Base-by-base conservation (phyloP, 257 asterid species). In the Gentiana dahurica region DNA sequence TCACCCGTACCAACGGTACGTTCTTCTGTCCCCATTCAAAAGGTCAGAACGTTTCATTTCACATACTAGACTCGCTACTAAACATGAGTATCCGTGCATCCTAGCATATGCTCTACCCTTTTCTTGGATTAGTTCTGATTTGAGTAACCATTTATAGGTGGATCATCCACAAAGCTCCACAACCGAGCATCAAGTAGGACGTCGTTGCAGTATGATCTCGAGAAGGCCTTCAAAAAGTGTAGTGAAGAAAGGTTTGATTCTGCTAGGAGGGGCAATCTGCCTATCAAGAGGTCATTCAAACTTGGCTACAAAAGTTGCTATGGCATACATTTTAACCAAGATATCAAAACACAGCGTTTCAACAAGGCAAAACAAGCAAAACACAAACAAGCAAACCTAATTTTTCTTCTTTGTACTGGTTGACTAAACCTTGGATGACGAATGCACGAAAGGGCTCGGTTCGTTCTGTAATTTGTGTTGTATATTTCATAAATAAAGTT, bases 231-330 rank as follows among this genome's bases (percentile, higher is more conserved):
- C 93, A 38, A 74, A 43, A 32, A 77, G 73, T 55, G 55, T 82
- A 65, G 79, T 90, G 48, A 71, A 78, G 36, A 84, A 79, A 74
- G 83, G 90, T 45, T 61, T 90, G 63, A 65, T 84, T 68, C 49
- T 87, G 57, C 64, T 82, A 3, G 97, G 95, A 7, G 89, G 97
- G 34, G 94, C 76, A 34, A 61, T 86, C 63, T 86, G 81, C 80
- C 71, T 90, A 57, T 82, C 87, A 34, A 80, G 86, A 57, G 94
- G 91, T 36, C 82, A 69, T 70, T 75, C 95, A 57, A 77, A 81
- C 75, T 73, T 90, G 72, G 89, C 94, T 59, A 83, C 90, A 46
- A 84, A 86, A 76, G 87, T 84, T 57, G 95, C 94, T 52, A 76
- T 86, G 88, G 91, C 89, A 7, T 90, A 80, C 70, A 60, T 90